Evolutionary conservation across 148 eudicot species (phyloP).

Genomic region (Simmondsia chinensis): DNA sequence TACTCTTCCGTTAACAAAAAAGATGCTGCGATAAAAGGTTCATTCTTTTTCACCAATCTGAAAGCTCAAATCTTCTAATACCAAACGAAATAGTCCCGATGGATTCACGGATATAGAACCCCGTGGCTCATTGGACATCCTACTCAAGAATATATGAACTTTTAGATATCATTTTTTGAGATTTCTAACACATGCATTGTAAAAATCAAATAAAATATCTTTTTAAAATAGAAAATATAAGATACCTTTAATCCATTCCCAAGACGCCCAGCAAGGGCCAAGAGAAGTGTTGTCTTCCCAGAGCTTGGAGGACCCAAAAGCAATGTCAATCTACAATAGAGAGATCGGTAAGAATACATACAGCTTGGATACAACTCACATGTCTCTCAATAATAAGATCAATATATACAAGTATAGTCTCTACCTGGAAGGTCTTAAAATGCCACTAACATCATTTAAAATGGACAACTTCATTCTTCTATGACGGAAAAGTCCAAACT

Average conservation of each 20-base stretch:
- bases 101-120: too few species aligned
- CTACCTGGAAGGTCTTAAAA: slow-evolving; percentile 80
- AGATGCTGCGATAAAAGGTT: too few species aligned
- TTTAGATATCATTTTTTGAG: too few species aligned
- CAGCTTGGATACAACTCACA: background rate
- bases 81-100: too few species aligned
- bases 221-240: background rate
- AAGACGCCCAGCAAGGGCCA: slow-evolving; percentile 89
- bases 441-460: slow-evolving; percentile 68
- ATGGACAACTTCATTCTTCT: slow-evolving; percentile 47
- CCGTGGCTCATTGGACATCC: too few species aligned
- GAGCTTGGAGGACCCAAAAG: slow-evolving; percentile 98
- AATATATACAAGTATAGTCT: background rate
- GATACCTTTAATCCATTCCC: slow-evolving; percentile 57
- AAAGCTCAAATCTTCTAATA: too few species aligned
- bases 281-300: slow-evolving; percentile 83
- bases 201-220: background rate
- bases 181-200: background rate
- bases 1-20: too few species aligned
- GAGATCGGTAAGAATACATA: background rate
- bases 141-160: too few species aligned
- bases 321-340: slow-evolving; percentile 55
- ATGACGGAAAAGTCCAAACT: slow-evolving; percentile 42
- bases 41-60: too few species aligned
- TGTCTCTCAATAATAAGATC: background rate